Conservation (phyloP, 2,329 filamentous ascomycete genomes). For the Pestalotiopsis sp. region DNA sequence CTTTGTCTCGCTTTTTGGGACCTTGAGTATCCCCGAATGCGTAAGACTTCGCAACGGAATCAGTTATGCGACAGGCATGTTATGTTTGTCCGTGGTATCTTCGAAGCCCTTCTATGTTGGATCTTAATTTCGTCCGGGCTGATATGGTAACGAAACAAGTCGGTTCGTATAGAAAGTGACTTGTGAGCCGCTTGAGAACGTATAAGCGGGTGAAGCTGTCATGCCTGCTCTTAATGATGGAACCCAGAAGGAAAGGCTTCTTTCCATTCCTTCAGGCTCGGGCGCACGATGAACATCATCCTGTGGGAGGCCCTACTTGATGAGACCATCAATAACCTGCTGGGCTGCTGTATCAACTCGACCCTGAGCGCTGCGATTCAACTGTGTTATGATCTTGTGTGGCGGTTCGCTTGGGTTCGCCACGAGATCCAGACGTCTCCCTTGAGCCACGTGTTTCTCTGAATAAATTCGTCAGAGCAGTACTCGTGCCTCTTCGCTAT, state of each 20-base stretch:
- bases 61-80: not conserved
- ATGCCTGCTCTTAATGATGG: not conserved
- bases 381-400: constrained; percentile 22
- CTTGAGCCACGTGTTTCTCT: constrained; percentile 24
- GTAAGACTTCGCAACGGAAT: not conserved
- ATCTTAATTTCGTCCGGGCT: not conserved
- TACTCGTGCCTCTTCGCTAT: not conserved
- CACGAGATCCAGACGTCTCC: constrained; percentile 22
- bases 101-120: not conserved
- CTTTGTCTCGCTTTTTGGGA: not conserved
- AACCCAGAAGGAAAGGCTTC: not conserved
- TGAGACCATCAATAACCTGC: constrained; percentile 20
- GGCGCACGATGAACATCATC: not conserved
- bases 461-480: not conserved
- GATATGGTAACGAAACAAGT: not conserved
- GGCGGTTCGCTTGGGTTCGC: constrained; percentile 24
- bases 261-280: not conserved
- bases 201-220: not conserved
- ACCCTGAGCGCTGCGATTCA: constrained; percentile 15
- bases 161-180: not conserved
- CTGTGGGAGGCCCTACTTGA: constrained; percentile 13
- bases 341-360: constrained; percentile 16
- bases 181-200: not conserved
- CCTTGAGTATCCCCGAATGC: not conserved
- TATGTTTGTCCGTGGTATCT: not conserved